Percentiles rank a stretch among this genome's conserved stretches.
These are phyloP conservation scores for Penicillium sumatraense DNA, from an alignment of 2,329 filamentous ascomycete species.

Conservation along the genomic window DNA sequence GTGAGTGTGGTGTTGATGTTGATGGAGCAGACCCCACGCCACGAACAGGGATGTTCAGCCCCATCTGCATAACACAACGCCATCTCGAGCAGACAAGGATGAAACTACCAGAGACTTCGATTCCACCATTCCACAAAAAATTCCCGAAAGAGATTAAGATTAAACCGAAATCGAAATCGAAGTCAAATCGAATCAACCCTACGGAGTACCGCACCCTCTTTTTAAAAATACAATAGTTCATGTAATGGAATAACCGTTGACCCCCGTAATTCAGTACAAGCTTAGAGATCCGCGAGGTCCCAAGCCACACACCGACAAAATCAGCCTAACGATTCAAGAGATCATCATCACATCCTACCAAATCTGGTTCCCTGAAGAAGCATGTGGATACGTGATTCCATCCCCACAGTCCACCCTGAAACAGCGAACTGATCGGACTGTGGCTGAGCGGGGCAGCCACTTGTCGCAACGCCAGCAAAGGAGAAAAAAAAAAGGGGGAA, in stretches of 20 bases:
- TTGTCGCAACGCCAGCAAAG: conserved; percentile 1
- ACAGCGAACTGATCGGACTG: conserved; percentile 24
- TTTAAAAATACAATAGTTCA: neutral
- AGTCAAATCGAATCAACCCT: no score
- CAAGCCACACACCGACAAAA: conserved; percentile 8
- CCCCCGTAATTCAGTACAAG: neutral
- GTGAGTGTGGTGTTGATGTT: neutral
- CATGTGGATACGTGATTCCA: conserved; percentile 14
- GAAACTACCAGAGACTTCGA: no score
- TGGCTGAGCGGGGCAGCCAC: conserved; percentile 18
- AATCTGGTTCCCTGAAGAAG: conserved; percentile 15
- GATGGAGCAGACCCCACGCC: neutral
- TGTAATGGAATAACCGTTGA: neutral
- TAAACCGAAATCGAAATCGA: neutral
- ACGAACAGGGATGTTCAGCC: neutral
- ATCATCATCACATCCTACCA: conserved; percentile 10
- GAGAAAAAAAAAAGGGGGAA: conserved; percentile 17
- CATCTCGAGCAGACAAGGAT: no score
- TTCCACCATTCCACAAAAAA: no score
- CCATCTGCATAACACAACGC: neutral
- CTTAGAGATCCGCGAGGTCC: neutral
- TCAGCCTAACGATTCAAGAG: neutral
- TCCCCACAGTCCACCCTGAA: conserved; percentile 30
- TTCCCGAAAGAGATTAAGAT: no score
- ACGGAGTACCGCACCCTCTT: no score